A percentile compares a stretch with the other conserved stretches of the same genome.
These are phyloP conservation scores for Rosa chinensis DNA, from an alignment of 306 rosid genomes.

Conservation along the genomic window DNA sequence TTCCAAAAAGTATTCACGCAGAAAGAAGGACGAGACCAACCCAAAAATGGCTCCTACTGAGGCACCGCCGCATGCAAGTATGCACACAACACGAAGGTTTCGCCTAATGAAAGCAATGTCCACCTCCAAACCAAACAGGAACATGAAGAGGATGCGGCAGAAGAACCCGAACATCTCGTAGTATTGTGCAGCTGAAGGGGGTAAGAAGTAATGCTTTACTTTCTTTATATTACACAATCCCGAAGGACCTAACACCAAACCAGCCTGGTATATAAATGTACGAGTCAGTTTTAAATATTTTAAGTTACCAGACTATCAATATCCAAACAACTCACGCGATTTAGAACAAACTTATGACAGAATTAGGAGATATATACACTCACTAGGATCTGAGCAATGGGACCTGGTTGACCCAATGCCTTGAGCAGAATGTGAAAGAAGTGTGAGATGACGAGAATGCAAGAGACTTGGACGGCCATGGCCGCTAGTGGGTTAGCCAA, in stretches of 20 bases:
- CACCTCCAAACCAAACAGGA: conserved; percentile 74
- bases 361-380: neutral
- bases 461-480: conserved; percentile 81
- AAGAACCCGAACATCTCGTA: conserved; percentile 84
- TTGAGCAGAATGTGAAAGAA: conserved; percentile 76
- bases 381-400: conserved; percentile 83
- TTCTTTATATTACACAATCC: conserved; percentile 55
- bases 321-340: neutral
- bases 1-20: conserved; percentile 33
- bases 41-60: conserved; percentile 45
- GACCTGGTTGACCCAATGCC: conserved; percentile 82
- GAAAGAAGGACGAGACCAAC: conserved; percentile 53
- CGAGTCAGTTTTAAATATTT: neutral
- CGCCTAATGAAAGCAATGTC: conserved; percentile 45
- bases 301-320: neutral
- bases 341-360: neutral
- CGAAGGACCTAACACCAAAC: conserved; percentile 71
- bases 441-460: conserved; percentile 91
- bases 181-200: conserved; percentile 63
- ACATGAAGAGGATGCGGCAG: conserved; percentile 78
- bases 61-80: conserved; percentile 60
- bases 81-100: conserved; percentile 36
- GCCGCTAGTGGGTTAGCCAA: conserved; percentile 74
- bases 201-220: conserved; percentile 49
- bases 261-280: conserved; percentile 58